Evolutionary conservation across 2,329 filamentous ascomycete genomes (phyloP).

Genomic region (Ascochyta rabiei): DNA sequence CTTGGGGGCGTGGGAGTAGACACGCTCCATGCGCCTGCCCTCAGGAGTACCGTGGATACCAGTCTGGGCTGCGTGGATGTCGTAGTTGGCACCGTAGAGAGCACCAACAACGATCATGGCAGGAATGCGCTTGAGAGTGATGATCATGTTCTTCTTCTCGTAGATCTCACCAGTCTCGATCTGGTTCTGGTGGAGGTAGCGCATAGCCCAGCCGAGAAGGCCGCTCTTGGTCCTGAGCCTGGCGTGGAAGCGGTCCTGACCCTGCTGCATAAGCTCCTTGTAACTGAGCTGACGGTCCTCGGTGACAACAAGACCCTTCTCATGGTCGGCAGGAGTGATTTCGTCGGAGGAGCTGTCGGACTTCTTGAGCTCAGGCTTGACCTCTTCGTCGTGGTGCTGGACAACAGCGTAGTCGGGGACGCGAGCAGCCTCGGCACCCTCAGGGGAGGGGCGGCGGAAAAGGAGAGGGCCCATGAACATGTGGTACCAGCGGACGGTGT

Average conservation of each 20-base stretch:
- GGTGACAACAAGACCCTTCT: conserved; percentile 34
- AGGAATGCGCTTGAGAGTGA: conserved; percentile 68
- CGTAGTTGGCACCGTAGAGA: conserved; percentile 80
- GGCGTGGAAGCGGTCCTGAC: conserved; percentile 64
- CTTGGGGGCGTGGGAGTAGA: conserved; percentile 60
- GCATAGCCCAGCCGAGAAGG: conserved; percentile 84
- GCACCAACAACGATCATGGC: conserved; percentile 67
- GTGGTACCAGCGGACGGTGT: conserved; percentile 67
- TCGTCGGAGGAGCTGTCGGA: conserved; percentile 42
- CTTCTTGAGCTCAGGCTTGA: conserved; percentile 27
- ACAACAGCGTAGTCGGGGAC: conserved; percentile 81
- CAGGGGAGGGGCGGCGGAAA: conserved; percentile 60
- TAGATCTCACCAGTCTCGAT: conserved; percentile 76
- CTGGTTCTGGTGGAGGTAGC: conserved; percentile 74
- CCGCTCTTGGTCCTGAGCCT: conserved; percentile 67
- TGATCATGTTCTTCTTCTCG: conserved; percentile 73
- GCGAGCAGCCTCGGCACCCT: conserved; percentile 59
- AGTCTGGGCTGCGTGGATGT: conserved; percentile 77
- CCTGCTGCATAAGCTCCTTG: conserved; percentile 65
- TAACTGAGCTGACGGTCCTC: conserved; percentile 64
- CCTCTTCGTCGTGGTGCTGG: conserved; percentile 62
- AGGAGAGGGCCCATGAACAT: conserved; percentile 66
- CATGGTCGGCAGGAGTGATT: conserved; percentile 34
- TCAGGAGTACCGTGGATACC: conserved; percentile 75
- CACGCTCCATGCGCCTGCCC: conserved; percentile 71